Evolutionary conservation across 148 eudicot species (phyloP), one percentile per base, ranked within the genome.

Genomic region (Silene conica): DNA sequence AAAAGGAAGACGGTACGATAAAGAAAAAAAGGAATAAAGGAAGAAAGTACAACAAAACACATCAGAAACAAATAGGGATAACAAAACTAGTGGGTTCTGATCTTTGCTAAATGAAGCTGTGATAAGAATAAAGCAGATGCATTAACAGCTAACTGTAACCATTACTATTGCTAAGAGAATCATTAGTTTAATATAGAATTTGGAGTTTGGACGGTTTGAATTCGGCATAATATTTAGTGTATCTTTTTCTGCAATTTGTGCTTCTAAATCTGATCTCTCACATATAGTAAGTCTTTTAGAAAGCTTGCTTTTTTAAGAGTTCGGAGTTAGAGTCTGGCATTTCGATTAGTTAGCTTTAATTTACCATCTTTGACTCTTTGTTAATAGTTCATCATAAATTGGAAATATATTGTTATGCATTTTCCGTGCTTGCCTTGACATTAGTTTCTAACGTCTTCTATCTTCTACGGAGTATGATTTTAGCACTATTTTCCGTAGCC

Each of bases 91-190:
- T 20, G 55, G 26, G 70, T 63, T 38, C 8, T 61, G 8, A 65
- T 65, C 22, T 65, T 69, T 69, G 72, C 41, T 50, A 5, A 21
- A 19, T 67, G 70, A 67, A 67, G 70, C 16, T 19, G 6, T 41
- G 70, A 31, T 65, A 31, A 22, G 55, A 67, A 69, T 69, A 69
- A 69, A 69, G 72, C 59, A 50, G 57, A 69, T 69, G 31, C 43
- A 5, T 67, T 8, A 69, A 69, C 72, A 52, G 60, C 60, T 52
- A 69, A 52, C 72, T 69, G 43, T 69, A 52, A 69, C 72, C 72
- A 52, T 6, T 69, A 69, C 52, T 69, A 54, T 50, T 69, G 72
- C 72, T 25, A 25, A 1, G 72, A 23, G 72, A 69, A 52, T 69
- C 34, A 69, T 1, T 69, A 23, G 21, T 23, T 8, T 61, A 22